Percentiles rank a stretch among this genome's conserved stretches.
Evolutionary conservation across 192 early-diverging fungal genomes (phyloP).

Genomic region (Umbelopsis sp.): DNA sequence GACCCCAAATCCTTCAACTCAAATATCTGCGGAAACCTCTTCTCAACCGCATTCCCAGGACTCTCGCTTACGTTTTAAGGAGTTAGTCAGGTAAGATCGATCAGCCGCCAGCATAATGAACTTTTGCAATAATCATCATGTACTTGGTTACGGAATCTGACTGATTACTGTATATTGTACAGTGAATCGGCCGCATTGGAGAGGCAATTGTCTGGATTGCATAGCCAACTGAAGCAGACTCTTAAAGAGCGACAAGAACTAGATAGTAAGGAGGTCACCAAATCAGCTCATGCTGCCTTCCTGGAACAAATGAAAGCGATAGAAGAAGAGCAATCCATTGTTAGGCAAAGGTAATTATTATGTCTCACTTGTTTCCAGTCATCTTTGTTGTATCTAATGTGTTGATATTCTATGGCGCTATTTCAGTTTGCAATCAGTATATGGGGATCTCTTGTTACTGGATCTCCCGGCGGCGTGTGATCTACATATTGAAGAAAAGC

Average conservation of each 20-base stretch:
- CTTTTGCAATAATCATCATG: too few species aligned
- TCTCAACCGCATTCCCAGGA: slow-evolving; percentile 16
- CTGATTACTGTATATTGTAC: neutral
- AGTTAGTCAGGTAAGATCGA: slow-evolving; percentile 25
- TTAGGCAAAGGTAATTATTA: slow-evolving; percentile 24
- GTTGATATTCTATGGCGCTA: neutral
- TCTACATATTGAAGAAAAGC: slow-evolving; percentile 54
- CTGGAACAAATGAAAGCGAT: slow-evolving; percentile 29
- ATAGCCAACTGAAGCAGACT: slow-evolving; percentile 34
- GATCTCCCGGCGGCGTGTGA: slow-evolving; percentile 51
- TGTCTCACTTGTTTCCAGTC: neutral
- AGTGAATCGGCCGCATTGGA: slow-evolving; percentile 41
- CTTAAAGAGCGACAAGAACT: slow-evolving; percentile 27
- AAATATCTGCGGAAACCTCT: neutral
- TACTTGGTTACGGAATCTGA: neutral
- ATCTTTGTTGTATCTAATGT: neutral
- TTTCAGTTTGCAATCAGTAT: slow-evolving; percentile 51
- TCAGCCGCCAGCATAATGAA: too few species aligned
- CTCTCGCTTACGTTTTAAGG: slow-evolving; percentile 22
- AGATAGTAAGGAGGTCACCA: slow-evolving; percentile 18
- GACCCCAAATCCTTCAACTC: too few species aligned
- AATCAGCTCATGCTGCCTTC: slow-evolving; percentile 4
- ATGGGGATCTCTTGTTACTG: slow-evolving; percentile 43
- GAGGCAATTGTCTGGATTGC: slow-evolving; percentile 36
- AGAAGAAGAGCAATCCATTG: slow-evolving; percentile 32